phyloP scores from a whole-genome alignment of 805 yeast species.

The Schwanniomyces occidentalis region DNA sequence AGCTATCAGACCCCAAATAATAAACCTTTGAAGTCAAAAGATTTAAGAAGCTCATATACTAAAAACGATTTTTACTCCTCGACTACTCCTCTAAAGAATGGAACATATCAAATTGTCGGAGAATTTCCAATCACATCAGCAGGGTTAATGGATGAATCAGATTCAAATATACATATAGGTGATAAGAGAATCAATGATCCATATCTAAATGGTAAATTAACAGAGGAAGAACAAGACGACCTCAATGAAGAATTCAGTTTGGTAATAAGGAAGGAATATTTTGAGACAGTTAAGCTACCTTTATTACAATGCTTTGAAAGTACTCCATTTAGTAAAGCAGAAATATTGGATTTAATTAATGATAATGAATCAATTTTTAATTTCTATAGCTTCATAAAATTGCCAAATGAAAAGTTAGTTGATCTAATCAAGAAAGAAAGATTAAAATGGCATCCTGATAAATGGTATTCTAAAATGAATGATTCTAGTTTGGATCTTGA shows the following conservation, averaged over 20 bases:
- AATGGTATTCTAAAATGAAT: constrained; percentile 40
- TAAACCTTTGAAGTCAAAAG: constrained; percentile 14
- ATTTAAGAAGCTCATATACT: constrained; percentile 27
- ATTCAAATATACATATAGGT: constrained; percentile 32
- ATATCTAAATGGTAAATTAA: constrained; percentile 13
- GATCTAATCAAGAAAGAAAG: constrained; percentile 48
- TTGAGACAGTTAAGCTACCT: constrained; percentile 12
- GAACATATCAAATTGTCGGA: constrained; percentile 27
- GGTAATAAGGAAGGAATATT: constrained; percentile 13
- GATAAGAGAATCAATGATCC: constrained; percentile 40
- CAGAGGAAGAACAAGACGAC: constrained; percentile 3
- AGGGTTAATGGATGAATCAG: constrained; percentile 35
- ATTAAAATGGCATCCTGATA: constrained; percentile 73
- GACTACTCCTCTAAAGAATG: background rate
- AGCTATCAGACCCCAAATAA: constrained; percentile 20
- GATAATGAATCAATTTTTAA: constrained; percentile 20
- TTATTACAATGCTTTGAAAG: constrained; percentile 15
- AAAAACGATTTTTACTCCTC: constrained; percentile 10
- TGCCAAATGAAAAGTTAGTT: constrained; percentile 13
- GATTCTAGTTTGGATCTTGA: constrained; percentile 17
- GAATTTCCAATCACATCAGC: constrained; percentile 32
- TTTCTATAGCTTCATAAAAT: constrained; percentile 26
- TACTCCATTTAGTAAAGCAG: constrained; percentile 8
- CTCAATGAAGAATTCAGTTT: constrained; percentile 5
- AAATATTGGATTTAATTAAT: constrained; percentile 17